These are phyloP conservation scores for Pseudogymnoascus sp. DNA, from an alignment of 2,329 filamentous ascomycete genomes.

Conservation along the genomic window DNA sequence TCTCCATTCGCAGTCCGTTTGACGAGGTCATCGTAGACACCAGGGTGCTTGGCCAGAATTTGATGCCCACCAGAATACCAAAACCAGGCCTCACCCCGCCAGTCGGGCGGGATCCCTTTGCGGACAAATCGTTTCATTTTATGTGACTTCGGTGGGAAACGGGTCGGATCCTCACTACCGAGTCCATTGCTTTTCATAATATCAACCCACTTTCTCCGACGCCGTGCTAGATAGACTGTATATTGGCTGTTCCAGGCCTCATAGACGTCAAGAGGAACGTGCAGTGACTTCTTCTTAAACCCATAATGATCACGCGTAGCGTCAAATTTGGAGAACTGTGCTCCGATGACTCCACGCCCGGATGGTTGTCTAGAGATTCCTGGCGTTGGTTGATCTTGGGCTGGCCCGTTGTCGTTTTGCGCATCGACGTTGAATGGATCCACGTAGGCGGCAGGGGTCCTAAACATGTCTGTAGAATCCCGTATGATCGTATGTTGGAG, in stretches of 20 bases:
- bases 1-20: constrained; percentile 52
- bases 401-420: neutral
- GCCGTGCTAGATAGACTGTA: constrained; percentile 61
- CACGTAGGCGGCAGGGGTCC: neutral
- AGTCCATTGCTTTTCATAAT: constrained; percentile 70
- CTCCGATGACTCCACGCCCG: neutral
- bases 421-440: neutral
- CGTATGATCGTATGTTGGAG: neutral
- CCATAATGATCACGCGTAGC: constrained; percentile 68
- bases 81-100: constrained; percentile 94
- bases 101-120: constrained; percentile 89
- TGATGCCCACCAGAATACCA: constrained; percentile 86
- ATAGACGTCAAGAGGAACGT: constrained; percentile 68
- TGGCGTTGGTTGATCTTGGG: neutral
- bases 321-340: constrained; percentile 17
- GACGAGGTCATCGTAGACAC: constrained; percentile 63
- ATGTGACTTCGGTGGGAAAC: constrained; percentile 69
- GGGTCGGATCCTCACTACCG: constrained; percentile 59
- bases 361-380: neutral
- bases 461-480: neutral
- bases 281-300: constrained; percentile 79
- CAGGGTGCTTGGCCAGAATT: constrained; percentile 65
- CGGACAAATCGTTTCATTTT: constrained; percentile 86
- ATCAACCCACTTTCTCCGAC: constrained; percentile 72
- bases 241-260: constrained; percentile 74